phyloP scores from a whole-genome alignment of 139 green algal genomes.

The Asterochloris erici region DNA sequence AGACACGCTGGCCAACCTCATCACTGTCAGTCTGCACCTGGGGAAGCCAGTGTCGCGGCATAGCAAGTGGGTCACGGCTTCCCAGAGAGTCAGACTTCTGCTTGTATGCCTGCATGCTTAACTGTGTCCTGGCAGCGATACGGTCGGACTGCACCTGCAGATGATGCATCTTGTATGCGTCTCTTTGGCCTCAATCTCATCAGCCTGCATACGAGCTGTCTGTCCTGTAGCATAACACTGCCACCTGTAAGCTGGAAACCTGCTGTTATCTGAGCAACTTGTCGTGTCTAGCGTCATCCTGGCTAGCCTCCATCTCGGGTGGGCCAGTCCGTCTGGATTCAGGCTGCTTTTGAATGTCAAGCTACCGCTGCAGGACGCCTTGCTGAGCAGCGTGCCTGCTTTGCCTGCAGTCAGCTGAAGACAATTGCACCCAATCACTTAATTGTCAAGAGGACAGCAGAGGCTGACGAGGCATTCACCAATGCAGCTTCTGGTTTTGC shows the following conservation, averaged over 20 bases:
- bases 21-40: constrained; percentile 75
- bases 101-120: background rate
- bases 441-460: constrained; percentile 44
- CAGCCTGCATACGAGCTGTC: background rate
- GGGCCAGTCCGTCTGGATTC: background rate
- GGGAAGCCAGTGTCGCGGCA: constrained; percentile 76
- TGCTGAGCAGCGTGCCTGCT: background rate
- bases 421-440: constrained; percentile 61
- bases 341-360: background rate
- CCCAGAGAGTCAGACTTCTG: background rate
- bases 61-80: constrained; percentile 39
- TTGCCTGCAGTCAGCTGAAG: constrained; percentile 60
- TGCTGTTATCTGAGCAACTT: too few relatives aligned
- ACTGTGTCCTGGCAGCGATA: background rate
- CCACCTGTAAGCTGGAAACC: background rate
- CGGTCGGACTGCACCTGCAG: background rate
- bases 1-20: constrained; percentile 93
- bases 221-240: constrained; percentile 3
- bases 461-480: constrained; percentile 66
- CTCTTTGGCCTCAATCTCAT: too few relatives aligned
- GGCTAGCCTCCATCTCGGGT: too few relatives aligned
- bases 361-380: background rate
- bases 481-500: constrained; percentile 48
- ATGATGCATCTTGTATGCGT: background rate
- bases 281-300: too few relatives aligned